Evolutionary conservation across 805 yeast species (phyloP), one percentile per base, ranked within the genome.

Genomic region (Wickerhamomyces mucosus): DNA sequence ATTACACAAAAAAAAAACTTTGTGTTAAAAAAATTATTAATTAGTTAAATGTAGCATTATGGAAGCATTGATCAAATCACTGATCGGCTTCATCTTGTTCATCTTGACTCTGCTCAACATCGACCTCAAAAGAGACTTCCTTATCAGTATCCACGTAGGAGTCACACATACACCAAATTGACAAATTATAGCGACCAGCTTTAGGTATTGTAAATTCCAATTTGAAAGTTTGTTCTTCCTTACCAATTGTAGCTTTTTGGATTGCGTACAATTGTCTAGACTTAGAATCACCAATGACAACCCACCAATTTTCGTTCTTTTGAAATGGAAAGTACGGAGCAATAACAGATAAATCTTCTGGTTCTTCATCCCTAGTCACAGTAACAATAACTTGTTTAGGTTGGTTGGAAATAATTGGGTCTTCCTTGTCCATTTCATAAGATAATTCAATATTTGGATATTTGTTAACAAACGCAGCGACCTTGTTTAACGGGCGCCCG

Each of bases 71-170:
- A n/a, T n/a, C n/a, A n/a, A n/a, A n/a, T n/a, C n/a, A n/a, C n/a
- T n/a, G n/a, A n/a, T n/a, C n/a, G n/a, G n/a, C 39, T n/a, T 43
- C 52, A 4, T 46, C 49, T 13, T 35, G 41, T 3, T 38, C 49
- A n/a, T 41, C 50, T 13, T 45, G 48, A 12, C 56, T 59, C 31
- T 51, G 53, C 18, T 50, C 45, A 15, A 66, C 75, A 4, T 66
- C 61, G 4, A 77, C 48, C 17, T 65, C 70, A 29, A 80, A 60
- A 9, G 62, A 53, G 16, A 77, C 67, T 56, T 89, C 95, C 52
- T 82, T 83, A 51, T 89, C 98, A 3, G 86, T 94, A 50, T 88
- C 97, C n/a, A 84, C 48, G 46, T 88, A 89, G 0, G 94, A 78
- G 47, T 88, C 96, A 57, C 96, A 81, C 51, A 88, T 71, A 48